Percentiles rank a stretch among this genome's conserved stretches.
Evolutionary conservation across 768 basidiomycete genomes (phyloP).

Genomic region (Lentinula boryana): DNA sequence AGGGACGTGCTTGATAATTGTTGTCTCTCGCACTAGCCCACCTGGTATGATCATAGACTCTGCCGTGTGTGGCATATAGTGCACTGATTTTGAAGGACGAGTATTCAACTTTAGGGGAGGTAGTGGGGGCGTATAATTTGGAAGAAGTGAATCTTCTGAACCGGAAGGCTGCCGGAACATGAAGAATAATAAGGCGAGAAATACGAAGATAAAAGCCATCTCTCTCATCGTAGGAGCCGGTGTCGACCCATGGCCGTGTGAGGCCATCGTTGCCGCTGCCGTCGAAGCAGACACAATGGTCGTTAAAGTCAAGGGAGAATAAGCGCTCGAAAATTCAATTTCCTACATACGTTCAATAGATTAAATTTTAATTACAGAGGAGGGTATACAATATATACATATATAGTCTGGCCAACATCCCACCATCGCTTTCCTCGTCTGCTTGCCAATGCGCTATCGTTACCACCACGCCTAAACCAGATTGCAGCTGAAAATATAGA

Average conservation of each 20-base stretch:
- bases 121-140: constrained; percentile 6
- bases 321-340: background rate
- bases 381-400: no score
- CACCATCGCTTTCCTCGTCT: no score
- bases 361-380: no score
- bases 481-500: no score
- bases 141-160: constrained; percentile 13
- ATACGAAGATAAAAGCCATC: constrained; percentile 30
- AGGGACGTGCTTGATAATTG: constrained; percentile 69
- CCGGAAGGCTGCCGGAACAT: constrained; percentile 7
- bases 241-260: background rate
- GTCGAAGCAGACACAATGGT: background rate
- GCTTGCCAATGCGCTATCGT: no score
- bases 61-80: constrained; percentile 1
- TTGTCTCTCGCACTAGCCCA: constrained; percentile 45
- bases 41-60: constrained; percentile 7
- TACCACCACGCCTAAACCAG: no score
- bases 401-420: no score
- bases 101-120: background rate
- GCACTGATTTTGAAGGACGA: constrained; percentile 5
- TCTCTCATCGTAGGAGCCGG: constrained; percentile 38
- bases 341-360: no score
- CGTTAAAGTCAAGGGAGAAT: background rate
- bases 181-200: constrained; percentile 22
- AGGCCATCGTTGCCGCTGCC: background rate